A percentile compares a stretch with the other conserved stretches of the same genome.
phyloP scores from a whole-genome alignment of 495 filamentous ascomycete species.

The Lasiosphaeris hirsuta region DNA sequence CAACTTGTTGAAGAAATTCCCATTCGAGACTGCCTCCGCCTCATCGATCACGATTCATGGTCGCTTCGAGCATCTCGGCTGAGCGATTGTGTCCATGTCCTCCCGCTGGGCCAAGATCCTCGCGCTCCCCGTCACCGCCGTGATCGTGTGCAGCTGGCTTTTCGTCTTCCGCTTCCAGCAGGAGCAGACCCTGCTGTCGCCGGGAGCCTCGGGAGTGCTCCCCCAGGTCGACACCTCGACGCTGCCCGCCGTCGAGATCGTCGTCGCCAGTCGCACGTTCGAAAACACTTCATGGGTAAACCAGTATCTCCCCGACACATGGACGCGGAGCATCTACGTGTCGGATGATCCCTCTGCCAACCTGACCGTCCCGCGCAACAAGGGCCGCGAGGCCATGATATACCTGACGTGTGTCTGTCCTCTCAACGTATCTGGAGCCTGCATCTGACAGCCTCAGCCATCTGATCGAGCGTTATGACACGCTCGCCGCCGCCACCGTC shows the following conservation, averaged over 20 bases:
- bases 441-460: slow-evolving; percentile 45
- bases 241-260: slow-evolving; percentile 28
- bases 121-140: slow-evolving; percentile 5
- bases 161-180: slow-evolving; percentile 7
- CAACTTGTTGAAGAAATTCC: no score
- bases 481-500: slow-evolving; percentile 55
- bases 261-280: slow-evolving; percentile 34
- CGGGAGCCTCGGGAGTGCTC: not conserved
- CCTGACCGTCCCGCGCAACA: slow-evolving; percentile 50
- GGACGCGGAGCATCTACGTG: slow-evolving; percentile 47
- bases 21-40: no score
- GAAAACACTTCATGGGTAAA: slow-evolving; percentile 37
- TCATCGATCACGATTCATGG: no score
- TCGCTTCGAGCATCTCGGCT: no score
- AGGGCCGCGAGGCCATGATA: slow-evolving; percentile 62
- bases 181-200: no score
- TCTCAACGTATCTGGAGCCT: no score
- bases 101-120: not conserved
- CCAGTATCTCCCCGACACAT: slow-evolving; percentile 31
- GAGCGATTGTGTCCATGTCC: no score
- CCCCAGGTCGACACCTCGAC: not conserved
- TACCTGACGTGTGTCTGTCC: slow-evolving; percentile 48
- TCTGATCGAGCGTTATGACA: slow-evolving; percentile 63
- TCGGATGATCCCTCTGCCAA: slow-evolving; percentile 40
- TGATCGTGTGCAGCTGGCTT: slow-evolving; percentile 9